Evolutionary conservation across 495 filamentous ascomycete species (phyloP).

Genomic region (Aspergillus nanangensis): DNA sequence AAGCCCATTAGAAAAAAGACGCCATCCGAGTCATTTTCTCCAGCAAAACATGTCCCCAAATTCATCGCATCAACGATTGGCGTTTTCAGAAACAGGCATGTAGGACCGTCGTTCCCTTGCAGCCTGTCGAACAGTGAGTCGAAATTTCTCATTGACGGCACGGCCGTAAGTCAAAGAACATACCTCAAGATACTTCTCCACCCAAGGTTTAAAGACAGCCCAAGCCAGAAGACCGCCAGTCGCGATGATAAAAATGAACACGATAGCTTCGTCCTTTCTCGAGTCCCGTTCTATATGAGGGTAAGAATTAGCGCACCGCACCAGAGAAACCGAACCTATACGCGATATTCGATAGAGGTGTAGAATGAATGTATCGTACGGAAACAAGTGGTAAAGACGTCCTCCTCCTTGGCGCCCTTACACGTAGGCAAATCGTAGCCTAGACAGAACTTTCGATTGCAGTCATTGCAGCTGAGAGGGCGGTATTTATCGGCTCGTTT

Average conservation of each 20-base stretch:
- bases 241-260: constrained; percentile 85
- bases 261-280: constrained; percentile 82
- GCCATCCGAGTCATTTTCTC: no score
- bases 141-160: background rate
- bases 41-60: no score
- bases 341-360: constrained; percentile 13
- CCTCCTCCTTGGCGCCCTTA: constrained; percentile 76
- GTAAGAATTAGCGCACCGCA: background rate
- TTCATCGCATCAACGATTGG: constrained; percentile 5
- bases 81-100: constrained; percentile 34
- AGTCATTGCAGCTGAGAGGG: constrained; percentile 67
- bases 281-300: constrained; percentile 69
- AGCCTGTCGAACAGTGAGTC: constrained; percentile 20
- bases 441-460: constrained; percentile 88
- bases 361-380: constrained; percentile 43
- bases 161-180: constrained; percentile 8
- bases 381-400: constrained; percentile 88
- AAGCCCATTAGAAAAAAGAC: no score
- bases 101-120: constrained; percentile 42
- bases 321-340: background rate
- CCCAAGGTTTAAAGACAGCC: constrained; percentile 67
- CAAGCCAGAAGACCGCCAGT: constrained; percentile 79
- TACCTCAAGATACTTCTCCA: constrained; percentile 54
- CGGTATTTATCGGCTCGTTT: constrained; percentile 30
- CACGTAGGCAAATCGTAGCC: constrained; percentile 81